Evolutionary conservation across 805 yeast species (phyloP).

Genomic region (Metschnikowia santaceciliae): DNA sequence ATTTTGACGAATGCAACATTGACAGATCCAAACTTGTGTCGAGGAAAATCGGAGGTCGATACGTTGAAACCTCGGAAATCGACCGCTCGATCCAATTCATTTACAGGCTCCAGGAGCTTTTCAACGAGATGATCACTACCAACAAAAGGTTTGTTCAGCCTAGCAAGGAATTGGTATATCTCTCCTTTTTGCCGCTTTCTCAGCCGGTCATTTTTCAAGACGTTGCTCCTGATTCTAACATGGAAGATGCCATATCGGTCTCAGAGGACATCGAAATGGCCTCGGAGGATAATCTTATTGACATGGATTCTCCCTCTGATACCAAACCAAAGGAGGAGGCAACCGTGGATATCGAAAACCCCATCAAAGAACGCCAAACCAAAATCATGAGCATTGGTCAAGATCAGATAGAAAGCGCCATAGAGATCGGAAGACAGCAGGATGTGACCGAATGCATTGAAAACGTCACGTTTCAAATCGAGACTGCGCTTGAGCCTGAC

Average conservation of each 20-base stretch:
- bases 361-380: conserved; percentile 5
- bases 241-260: conserved; percentile 1
- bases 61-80: conserved; percentile 73
- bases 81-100: conserved; percentile 80
- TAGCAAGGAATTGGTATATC: conserved; percentile 74
- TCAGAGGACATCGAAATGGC: background rate
- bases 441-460: conserved; percentile 98
- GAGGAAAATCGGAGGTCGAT: conserved; percentile 84
- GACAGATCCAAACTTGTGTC: conserved; percentile 10
- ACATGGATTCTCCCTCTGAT: background rate
- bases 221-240: conserved; percentile 4
- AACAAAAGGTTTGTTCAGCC: conserved; percentile 70
- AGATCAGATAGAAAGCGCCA: conserved; percentile 68
- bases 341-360: background rate
- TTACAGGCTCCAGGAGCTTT: conserved; percentile 65
- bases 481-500: conserved; percentile 75
- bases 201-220: conserved; percentile 58
- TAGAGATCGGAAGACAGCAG: conserved; percentile 87
- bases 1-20: conserved; percentile 42
- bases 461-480: conserved; percentile 86
- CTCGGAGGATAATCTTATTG: background rate
- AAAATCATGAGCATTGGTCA: conserved; percentile 39
- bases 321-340: background rate
- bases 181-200: conserved; percentile 75
- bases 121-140: conserved; percentile 63